Conservation (phyloP, 108 stramenopile species). For the Cyclotella atomus region DNA sequence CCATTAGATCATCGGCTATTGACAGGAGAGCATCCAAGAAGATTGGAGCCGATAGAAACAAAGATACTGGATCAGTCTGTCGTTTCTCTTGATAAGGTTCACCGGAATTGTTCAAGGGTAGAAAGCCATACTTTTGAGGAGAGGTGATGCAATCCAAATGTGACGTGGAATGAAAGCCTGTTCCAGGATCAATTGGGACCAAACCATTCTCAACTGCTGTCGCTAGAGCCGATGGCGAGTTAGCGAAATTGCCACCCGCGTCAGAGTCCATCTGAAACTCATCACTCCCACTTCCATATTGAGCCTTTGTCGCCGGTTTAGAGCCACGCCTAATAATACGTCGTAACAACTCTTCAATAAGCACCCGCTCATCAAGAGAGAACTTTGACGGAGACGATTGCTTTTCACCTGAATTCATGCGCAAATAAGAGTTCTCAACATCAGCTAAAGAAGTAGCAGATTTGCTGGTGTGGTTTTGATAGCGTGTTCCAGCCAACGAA, state of each 20-base stretch:
- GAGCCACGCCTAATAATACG: slow-evolving; percentile 72
- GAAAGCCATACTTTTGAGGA: slow-evolving; percentile 60
- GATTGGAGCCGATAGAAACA: slow-evolving; percentile 72
- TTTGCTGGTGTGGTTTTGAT: slow-evolving; percentile 29
- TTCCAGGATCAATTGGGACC: slow-evolving; percentile 71
- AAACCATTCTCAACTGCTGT: slow-evolving; percentile 57
- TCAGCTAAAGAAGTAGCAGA: slow-evolving; percentile 2
- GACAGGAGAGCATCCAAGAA: slow-evolving; percentile 82
- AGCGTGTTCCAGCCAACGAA: slow-evolving; percentile 7
- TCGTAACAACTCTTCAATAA: slow-evolving; percentile 73
- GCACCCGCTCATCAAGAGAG: slow-evolving; percentile 69
- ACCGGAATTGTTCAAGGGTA: slow-evolving; percentile 55
- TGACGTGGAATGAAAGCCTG: slow-evolving; percentile 56
- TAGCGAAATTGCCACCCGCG: slow-evolving; percentile 14
- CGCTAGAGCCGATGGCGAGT: slow-evolving; percentile 58
- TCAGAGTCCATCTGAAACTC: slow-evolving; percentile 11
- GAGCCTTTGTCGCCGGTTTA: slow-evolving; percentile 57
- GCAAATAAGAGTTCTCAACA: neutral
- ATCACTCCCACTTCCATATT: slow-evolving; percentile 54
- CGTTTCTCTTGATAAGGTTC: slow-evolving; percentile 35
- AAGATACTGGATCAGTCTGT: slow-evolving; percentile 42
- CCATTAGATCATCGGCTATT: slow-evolving; percentile 78
- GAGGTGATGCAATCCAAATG: slow-evolving; percentile 71
- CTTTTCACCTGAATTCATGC: slow-evolving; percentile 9
- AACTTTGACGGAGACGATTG: slow-evolving; percentile 44